Percentiles rank a stretch among this genome's conserved stretches.
Conservation (phyloP, 176 grass and related monocot species). For the Eremochloa ophiuroides region DNA sequence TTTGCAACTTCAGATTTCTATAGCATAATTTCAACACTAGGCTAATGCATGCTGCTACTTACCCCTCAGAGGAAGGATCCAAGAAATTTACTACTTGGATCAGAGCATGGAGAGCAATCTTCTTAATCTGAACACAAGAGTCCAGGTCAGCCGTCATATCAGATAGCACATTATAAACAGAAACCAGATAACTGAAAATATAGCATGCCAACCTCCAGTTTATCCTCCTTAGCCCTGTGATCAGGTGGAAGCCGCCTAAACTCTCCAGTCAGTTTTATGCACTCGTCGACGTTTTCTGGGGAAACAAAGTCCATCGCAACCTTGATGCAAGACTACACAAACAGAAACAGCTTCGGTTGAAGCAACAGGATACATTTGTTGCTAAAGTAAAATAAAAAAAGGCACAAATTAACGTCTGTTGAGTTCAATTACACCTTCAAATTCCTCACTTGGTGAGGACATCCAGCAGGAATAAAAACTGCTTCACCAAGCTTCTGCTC, state of each 20-base stretch:
- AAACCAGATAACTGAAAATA: neutral
- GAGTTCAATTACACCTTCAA: slow-evolving; percentile 50
- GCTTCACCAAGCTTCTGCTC: slow-evolving; percentile 91
- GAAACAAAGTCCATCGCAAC: slow-evolving; percentile 90
- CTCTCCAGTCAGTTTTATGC: slow-evolving; percentile 61
- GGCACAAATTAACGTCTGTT: neutral
- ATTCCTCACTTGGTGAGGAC: slow-evolving; percentile 92
- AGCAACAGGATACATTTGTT: neutral
- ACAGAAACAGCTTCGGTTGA: neutral
- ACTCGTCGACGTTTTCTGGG: slow-evolving; percentile 68
- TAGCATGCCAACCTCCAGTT: slow-evolving; percentile 50
- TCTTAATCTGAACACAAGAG: slow-evolving; percentile 53
- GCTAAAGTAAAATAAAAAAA: neutral
- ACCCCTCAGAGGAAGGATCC: slow-evolving; percentile 26
- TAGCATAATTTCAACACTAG: neutral
- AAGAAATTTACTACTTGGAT: slow-evolving; percentile 38
- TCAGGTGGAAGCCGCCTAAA: slow-evolving; percentile 58
- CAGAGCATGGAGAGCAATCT: slow-evolving; percentile 68
- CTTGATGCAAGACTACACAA: slow-evolving; percentile 81
- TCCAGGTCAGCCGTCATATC: neutral
- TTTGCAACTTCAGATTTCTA: neutral
- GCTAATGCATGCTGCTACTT: neutral
- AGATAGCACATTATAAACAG: neutral
- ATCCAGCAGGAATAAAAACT: slow-evolving; percentile 81
- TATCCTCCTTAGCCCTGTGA: slow-evolving; percentile 84